Evolutionary conservation across 2,329 filamentous ascomycete genomes (phyloP).

Genomic region (Aspergillus ibericus): DNA sequence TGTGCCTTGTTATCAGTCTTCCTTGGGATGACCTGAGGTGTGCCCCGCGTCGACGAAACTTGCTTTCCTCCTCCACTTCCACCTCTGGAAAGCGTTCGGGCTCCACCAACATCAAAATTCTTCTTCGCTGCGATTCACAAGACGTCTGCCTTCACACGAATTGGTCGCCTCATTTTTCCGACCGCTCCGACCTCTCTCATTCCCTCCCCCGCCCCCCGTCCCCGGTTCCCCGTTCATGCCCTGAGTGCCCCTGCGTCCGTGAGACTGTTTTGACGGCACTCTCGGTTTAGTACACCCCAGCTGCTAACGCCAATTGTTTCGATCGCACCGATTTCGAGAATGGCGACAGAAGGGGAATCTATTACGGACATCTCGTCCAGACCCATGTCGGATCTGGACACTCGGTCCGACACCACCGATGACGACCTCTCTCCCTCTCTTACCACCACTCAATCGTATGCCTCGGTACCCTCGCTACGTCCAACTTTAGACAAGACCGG

Average conservation of each 20-base stretch:
- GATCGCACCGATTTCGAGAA: constrained; percentile 10
- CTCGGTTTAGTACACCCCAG: constrained; percentile 6
- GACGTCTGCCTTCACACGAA: neutral
- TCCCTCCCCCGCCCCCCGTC: neutral
- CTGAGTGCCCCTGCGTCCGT: constrained; percentile 3
- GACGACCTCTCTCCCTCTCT: constrained; percentile 21
- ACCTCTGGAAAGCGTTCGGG: neutral
- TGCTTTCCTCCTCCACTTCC: constrained; percentile 2
- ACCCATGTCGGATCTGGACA: constrained; percentile 19
- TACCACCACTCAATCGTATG: constrained; percentile 35
- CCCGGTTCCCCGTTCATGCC: neutral
- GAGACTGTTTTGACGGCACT: constrained; percentile 11
- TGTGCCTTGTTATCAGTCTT: constrained; percentile 3
- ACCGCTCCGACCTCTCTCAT: neutral
- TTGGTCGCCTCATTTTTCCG: constrained; percentile 4
- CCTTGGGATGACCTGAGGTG: constrained; percentile 11
- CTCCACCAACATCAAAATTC: neutral
- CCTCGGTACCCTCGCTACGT: constrained; percentile 30
- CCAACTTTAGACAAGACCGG: constrained; percentile 25
- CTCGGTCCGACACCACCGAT: constrained; percentile 20
- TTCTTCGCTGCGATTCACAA: neutral
- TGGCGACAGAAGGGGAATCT: constrained; percentile 24
- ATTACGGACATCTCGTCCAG: constrained; percentile 22
- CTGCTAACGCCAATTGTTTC: neutral
- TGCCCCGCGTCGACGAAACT: constrained; percentile 17